A percentile compares a stretch with the other conserved stretches of the same genome.
These are phyloP conservation scores for Penicillium sp. DNA, from an alignment of 2,329 filamentous ascomycete species.

Conservation along the genomic window DNA sequence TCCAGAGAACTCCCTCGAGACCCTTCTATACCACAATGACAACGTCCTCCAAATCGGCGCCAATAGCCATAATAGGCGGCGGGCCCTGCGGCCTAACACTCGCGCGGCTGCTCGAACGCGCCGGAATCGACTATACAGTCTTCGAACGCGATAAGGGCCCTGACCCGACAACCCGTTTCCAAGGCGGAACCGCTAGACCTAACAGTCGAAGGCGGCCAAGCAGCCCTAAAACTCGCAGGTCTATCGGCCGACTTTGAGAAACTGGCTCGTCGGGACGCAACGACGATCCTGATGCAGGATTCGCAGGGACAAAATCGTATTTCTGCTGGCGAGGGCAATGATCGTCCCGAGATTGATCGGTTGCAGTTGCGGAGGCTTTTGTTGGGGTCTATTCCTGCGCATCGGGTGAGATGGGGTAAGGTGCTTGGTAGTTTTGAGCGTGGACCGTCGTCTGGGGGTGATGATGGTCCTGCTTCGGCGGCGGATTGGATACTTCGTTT, in stretches of 20 bases:
- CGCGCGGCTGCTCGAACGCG: constrained; percentile 18
- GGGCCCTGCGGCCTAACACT: constrained; percentile 20
- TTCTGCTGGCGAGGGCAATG: constrained; percentile 21
- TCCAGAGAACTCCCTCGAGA: not conserved
- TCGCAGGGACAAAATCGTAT: constrained; percentile 1
- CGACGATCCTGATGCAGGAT: constrained; percentile 9
- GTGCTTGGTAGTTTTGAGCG: constrained; percentile 21
- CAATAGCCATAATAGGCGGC: constrained; percentile 21
- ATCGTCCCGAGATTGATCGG: constrained; percentile 45
- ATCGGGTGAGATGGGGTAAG: constrained; percentile 35
- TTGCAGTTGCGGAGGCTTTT: constrained; percentile 36
- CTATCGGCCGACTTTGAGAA: constrained; percentile 18
- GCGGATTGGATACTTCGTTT: constrained; percentile 23
- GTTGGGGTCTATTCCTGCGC: constrained; percentile 32
- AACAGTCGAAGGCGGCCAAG: constrained; percentile 18
- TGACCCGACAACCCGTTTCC: constrained; percentile 3
- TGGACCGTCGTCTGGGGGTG: too few relatives aligned
- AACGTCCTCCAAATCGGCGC: not conserved
- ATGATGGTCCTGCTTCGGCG: not conserved
- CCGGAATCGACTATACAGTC: constrained; percentile 18
- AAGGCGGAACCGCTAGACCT: constrained; percentile 26
- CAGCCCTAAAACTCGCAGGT: constrained; percentile 20
- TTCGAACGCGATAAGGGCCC: constrained; percentile 16
- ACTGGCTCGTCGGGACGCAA: constrained; percentile 17
- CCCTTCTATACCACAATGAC: not conserved